Evolutionary conservation across 441 rosid genomes (phyloP).

Genomic region (Euphorbia celastroides): DNA sequence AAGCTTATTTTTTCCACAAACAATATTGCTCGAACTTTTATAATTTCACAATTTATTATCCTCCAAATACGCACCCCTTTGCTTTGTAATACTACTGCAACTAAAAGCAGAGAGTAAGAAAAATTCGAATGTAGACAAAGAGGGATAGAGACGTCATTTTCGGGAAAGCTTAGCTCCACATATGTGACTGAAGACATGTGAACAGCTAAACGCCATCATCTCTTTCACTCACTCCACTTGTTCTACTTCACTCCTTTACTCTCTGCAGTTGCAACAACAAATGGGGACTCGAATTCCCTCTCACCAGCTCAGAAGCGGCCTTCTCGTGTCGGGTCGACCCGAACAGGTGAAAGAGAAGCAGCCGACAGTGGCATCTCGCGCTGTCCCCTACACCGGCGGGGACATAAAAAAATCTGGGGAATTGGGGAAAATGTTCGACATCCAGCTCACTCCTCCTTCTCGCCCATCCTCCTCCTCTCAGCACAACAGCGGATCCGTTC

Average conservation of each 20-base stretch:
- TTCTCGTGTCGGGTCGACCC: slow-evolving; percentile 56
- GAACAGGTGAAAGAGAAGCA: slow-evolving; percentile 46
- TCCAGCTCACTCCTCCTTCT: slow-evolving; percentile 34
- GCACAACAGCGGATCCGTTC: slow-evolving; percentile 71
- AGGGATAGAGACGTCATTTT: slow-evolving; percentile 12
- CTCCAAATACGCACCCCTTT: too few relatives aligned
- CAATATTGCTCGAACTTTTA: too few relatives aligned
- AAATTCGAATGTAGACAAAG: not conserved
- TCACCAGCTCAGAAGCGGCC: slow-evolving; percentile 67
- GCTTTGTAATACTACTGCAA: too few relatives aligned
- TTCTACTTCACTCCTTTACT: not conserved
- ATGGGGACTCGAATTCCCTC: slow-evolving; percentile 59
- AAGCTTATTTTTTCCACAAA: too few relatives aligned
- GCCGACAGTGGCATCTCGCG: slow-evolving; percentile 51
- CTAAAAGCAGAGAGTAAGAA: too few relatives aligned
- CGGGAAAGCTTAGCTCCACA: slow-evolving; percentile 1
- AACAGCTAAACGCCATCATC: slow-evolving; percentile 1
- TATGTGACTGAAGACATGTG: not conserved
- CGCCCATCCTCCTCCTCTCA: slow-evolving; percentile 54
- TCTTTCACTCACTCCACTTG: not conserved
- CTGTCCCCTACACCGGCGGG: slow-evolving; percentile 73
- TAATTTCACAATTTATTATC: too few relatives aligned
- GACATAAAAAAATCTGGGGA: slow-evolving; percentile 74
- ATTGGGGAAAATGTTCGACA: slow-evolving; percentile 78
- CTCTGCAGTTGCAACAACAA: slow-evolving; percentile 18